These are phyloP conservation scores for Sarocladium kiliense DNA, from an alignment of 2,329 filamentous ascomycete species.

Conservation along the genomic window DNA sequence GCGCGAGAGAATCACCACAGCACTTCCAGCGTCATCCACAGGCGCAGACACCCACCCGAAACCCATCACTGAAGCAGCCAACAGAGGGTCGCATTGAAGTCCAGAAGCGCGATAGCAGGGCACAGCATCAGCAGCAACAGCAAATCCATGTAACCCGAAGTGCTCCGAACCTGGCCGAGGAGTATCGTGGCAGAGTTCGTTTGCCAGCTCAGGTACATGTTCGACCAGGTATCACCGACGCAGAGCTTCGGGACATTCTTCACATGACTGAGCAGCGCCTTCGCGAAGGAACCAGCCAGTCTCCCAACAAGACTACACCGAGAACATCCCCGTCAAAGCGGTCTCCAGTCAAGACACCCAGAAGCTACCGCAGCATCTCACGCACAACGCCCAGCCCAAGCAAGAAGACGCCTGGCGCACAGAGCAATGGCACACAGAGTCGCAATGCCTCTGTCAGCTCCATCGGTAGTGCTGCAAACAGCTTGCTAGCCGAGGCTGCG, in stretches of 20 bases:
- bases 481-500: slow-evolving; percentile 31
- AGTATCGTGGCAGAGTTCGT: slow-evolving; percentile 10
- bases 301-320: slow-evolving; percentile 1
- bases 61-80: neutral
- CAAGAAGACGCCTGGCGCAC: slow-evolving; percentile 17
- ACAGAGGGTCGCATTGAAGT: slow-evolving; percentile 2
- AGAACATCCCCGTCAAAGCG: slow-evolving; percentile 5
- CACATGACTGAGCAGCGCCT: slow-evolving; percentile 48
- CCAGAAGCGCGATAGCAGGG: slow-evolving; percentile 2
- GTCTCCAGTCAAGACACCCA: slow-evolving; percentile 26
- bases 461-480: slow-evolving; percentile 32
- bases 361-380: slow-evolving; percentile 6
- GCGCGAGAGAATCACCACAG: neutral
- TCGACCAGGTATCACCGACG: slow-evolving; percentile 27
- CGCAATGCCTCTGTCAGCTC: slow-evolving; percentile 25
- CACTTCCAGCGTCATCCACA: neutral
- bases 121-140: neutral
- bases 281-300: slow-evolving; percentile 27
- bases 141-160: neutral
- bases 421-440: slow-evolving; percentile 14
- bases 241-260: slow-evolving; percentile 46
- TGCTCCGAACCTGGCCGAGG: slow-evolving; percentile 8
- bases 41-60: neutral
- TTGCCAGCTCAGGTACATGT: slow-evolving; percentile 15
- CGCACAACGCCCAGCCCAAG: slow-evolving; percentile 21